Percentiles rank a stretch among this genome's conserved stretches.
Conservation (phyloP, 257 asterid genomes). For the Solanum arcanum region DNA sequence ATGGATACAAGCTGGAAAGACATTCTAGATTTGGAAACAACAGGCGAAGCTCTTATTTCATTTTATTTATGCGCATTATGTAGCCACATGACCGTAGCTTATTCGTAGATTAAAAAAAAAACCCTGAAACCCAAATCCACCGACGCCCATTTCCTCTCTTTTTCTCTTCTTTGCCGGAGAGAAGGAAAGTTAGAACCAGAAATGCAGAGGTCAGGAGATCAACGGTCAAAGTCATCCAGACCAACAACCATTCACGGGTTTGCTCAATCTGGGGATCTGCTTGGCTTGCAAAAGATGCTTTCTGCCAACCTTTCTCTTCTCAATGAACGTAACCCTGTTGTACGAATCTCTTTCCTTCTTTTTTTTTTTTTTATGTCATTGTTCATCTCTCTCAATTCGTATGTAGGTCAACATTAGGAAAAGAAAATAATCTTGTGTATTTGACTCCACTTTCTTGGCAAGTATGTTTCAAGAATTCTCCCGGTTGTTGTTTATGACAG, state of each 20-base stretch:
- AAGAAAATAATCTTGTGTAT: not conserved
- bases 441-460: not conserved
- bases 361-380: not conserved
- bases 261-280: slow-evolving; percentile 16
- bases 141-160: not conserved
- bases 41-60: not conserved
- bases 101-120: not conserved
- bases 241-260: slow-evolving; percentile 73
- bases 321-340: slow-evolving; percentile 87
- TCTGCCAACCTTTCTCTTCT: slow-evolving; percentile 70
- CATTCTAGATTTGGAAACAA: not conserved
- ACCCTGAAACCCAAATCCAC: not conserved
- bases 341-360: slow-evolving; percentile 21
- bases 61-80: not conserved
- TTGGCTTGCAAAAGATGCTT: slow-evolving; percentile 61
- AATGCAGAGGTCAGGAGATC: slow-evolving; percentile 12
- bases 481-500: not conserved
- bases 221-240: not conserved
- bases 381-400: not conserved
- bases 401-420: too few relatives aligned
- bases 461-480: not conserved
- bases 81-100: not conserved
- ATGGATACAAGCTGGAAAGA: not conserved
- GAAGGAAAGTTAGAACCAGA: not conserved
- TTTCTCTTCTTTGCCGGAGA: not conserved